phyloP scores from a whole-genome alignment of 176 grass and related monocot species.

The Triticum dicoccoides region DNA sequence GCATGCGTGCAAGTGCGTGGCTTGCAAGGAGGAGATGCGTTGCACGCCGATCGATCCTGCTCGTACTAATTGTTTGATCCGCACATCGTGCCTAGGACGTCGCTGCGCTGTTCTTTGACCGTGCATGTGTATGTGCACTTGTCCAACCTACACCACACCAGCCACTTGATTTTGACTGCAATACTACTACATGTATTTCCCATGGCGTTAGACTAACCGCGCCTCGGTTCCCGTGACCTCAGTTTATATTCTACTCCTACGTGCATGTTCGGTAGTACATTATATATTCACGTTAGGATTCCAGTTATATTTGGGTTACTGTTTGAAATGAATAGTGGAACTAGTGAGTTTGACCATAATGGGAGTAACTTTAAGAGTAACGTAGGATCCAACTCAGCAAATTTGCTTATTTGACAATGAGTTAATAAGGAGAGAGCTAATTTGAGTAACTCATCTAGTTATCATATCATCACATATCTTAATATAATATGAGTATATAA shows the following conservation, averaged over 20 bases:
- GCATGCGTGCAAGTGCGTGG: constrained; percentile 29
- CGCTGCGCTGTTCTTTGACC: constrained; percentile 39
- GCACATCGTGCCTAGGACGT: constrained; percentile 37
- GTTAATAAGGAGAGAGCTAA: too few relatives aligned
- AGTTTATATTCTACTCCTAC: background rate
- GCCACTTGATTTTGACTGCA: background rate
- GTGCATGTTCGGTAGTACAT: background rate
- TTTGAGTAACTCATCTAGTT: too few relatives aligned
- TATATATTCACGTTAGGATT: background rate
- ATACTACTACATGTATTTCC: background rate
- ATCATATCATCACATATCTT: too few relatives aligned
- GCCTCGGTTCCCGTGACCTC: background rate
- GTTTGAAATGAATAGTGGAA: background rate
- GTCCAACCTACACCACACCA: background rate
- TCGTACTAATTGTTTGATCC: constrained; percentile 46
- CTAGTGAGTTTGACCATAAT: too few relatives aligned
- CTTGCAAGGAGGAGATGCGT: constrained; percentile 38
- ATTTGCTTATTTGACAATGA: too few relatives aligned
- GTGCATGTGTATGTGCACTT: background rate
- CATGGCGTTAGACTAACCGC: background rate
- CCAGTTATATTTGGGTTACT: background rate
- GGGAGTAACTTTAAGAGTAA: too few relatives aligned
- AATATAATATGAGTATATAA: too few relatives aligned
- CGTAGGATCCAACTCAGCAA: too few relatives aligned
- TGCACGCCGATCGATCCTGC: constrained; percentile 39